Evolutionary conservation across 1,139 yeast species (phyloP), one percentile per base, ranked within the genome.

Genomic region (Blastobotrys persicus): DNA sequence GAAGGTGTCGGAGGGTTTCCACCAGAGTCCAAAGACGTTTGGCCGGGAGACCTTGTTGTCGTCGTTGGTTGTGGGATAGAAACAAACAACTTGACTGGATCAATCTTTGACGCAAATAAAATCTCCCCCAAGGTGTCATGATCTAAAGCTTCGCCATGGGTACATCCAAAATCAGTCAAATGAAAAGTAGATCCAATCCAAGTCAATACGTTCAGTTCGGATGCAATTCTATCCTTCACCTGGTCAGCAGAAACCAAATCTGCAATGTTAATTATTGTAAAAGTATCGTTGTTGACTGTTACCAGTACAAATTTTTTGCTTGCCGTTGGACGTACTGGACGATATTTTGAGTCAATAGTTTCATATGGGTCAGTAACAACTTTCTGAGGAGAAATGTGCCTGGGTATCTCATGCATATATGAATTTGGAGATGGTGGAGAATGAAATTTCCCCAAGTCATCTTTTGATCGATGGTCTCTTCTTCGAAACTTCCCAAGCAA

Each of bases 81-180:
- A 2, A 66, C 45, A 50, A 46, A 62, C 11, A 68, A 47, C 52
- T 66, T 67, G 14, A 65, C 49, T 31, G 57, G 46, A n/a, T 63
- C 67, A 23, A 7, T 14, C 31, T 45, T 31, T 42, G 41, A 37
- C 5, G 18, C 46, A 28, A 42, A 49, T 19, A 60, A 39, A 4
- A 62, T 59, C 1, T 69, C 62, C 31, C 75, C 74, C 35, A 86
- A 72, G 1, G 81, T 71, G 1, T 65, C 62, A 47, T 78, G 81
- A 44, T 74, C 75, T 16, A 89, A 66, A 0, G 82, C 74, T 2
- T 73, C 78, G 3, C 96, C 96, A 42, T 80, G 79, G 2, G 72
- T 73, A 44, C 82, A 75, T 13, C 81, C 80, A 62, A 83, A 81
- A 43, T 88, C 95, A 0, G 95, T 86, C 55, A 88, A 67, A 59